A percentile compares a stretch with the other conserved stretches of the same genome.
phyloP scores from a whole-genome alignment of 2,329 filamentous ascomycete species.

The Penicillium corylophilum region DNA sequence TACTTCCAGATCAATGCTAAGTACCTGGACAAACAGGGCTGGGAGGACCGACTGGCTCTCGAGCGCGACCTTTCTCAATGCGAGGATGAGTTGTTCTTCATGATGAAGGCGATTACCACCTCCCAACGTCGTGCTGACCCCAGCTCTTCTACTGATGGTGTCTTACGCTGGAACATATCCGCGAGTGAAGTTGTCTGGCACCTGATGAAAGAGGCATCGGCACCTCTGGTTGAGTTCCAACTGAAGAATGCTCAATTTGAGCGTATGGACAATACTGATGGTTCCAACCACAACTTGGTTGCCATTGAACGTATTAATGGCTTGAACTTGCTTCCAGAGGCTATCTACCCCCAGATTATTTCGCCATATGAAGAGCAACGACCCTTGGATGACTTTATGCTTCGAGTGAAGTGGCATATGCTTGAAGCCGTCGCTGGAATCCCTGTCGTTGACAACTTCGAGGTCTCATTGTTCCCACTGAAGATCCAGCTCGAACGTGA shows the following conservation, averaged over 20 bases:
- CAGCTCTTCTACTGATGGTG: conserved; percentile 65
- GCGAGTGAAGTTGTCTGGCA: conserved; percentile 97
- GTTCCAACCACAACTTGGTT: conserved; percentile 90
- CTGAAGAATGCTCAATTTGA: conserved; percentile 89
- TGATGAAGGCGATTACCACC: conserved; percentile 99
- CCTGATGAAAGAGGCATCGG: conserved; percentile 79
- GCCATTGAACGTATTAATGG: conserved; percentile 86
- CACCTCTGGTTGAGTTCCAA: conserved; percentile 90
- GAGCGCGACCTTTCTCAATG: conserved; percentile 85
- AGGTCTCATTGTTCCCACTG: conserved; percentile 88
- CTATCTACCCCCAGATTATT: conserved; percentile 94
- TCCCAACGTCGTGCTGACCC: conserved; percentile 81
- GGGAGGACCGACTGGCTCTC: conserved; percentile 84
- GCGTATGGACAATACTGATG: conserved; percentile 93
- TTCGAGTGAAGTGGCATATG: conserved; percentile 97
- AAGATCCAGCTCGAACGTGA: conserved; percentile 92
- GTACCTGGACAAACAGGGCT: conserved; percentile 81
- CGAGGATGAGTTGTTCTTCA: conserved; percentile 97
- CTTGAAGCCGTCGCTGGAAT: conserved; percentile 97
- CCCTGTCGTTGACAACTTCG: conserved; percentile 94
- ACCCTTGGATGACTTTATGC: conserved; percentile 70
- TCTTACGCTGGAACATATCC: conserved; percentile 90
- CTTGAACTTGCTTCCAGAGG: conserved; percentile 83
- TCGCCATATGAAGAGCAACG: conserved; percentile 75
- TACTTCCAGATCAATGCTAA: conserved; percentile 93